These are phyloP conservation scores for Meyerozyma smithsonii DNA, from an alignment of 1,139 yeast species.

Conservation along the genomic window DNA sequence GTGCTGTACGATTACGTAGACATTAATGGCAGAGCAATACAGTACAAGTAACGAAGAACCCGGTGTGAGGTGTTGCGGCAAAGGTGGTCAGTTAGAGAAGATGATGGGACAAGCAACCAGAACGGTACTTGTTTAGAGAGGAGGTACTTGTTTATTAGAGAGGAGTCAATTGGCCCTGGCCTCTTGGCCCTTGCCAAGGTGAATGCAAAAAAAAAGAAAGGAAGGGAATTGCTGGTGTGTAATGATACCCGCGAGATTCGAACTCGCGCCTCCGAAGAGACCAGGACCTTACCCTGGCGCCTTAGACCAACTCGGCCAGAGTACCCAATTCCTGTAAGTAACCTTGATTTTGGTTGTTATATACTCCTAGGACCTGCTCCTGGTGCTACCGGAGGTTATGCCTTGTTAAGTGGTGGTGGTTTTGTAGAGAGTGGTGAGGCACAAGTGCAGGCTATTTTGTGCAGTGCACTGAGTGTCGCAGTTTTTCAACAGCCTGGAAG, in stretches of 20 bases:
- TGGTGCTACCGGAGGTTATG: no score
- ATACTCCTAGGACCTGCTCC: not conserved
- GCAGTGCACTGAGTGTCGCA: no score
- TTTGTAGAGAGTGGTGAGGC: no score
- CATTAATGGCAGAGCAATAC: no score
- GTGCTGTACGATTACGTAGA: not conserved
- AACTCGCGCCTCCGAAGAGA: slow-evolving; percentile 57
- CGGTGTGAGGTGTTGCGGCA: no score
- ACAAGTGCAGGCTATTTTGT: no score
- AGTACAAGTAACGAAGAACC: no score
- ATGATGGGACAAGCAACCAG: not conserved
- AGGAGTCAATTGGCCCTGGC: no score
- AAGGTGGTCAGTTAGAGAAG: not conserved
- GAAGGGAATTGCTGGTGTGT: slow-evolving; percentile 3
- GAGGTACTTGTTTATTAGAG: no score
- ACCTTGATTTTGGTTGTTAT: not conserved
- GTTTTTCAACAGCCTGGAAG: no score
- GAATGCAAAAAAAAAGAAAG: slow-evolving; percentile 1
- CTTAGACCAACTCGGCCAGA: slow-evolving; percentile 48
- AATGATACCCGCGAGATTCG: slow-evolving; percentile 52
- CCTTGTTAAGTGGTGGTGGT: no score
- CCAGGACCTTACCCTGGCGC: slow-evolving; percentile 53
- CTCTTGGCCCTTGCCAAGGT: no score
- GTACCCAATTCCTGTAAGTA: slow-evolving; percentile 34
- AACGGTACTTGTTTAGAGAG: not conserved